These are phyloP conservation scores for Lichtheimia corymbifera DNA, from an alignment of 371 early-diverging fungal genomes.

Conservation along the genomic window DNA sequence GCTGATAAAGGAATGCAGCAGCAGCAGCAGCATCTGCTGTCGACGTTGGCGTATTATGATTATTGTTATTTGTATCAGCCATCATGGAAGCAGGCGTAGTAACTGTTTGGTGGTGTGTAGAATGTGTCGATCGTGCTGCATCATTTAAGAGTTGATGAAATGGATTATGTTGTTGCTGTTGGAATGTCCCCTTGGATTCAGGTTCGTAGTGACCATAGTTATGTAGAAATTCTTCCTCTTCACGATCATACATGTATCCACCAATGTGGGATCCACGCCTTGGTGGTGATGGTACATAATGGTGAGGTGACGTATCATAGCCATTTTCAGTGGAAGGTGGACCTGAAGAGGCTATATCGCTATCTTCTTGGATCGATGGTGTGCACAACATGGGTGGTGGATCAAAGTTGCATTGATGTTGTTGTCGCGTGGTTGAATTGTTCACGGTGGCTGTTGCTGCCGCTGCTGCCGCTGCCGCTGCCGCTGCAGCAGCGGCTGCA, in stretches of 20 bases:
- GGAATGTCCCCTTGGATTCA: too few species aligned
- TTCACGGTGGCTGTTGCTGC: conserved; percentile 4
- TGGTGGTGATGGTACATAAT: conserved; percentile 1
- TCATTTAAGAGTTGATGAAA: not conserved
- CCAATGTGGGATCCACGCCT: not conserved
- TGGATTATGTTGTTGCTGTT: not conserved
- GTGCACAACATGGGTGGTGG: conserved; percentile 6
- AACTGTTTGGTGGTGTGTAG: too few species aligned
- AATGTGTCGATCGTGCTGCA: too few species aligned
- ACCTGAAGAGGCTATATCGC: conserved; percentile 13
- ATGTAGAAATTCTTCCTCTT: conserved; percentile 2
- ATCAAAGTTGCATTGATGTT: too few species aligned
- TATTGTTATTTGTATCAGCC: not conserved
- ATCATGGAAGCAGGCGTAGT: too few species aligned
- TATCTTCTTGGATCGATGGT: conserved; percentile 9
- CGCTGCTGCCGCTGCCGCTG: conserved; percentile 9
- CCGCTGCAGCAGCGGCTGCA: conserved; percentile 12
- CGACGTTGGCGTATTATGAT: not conserved
- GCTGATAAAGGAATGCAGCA: conserved; percentile 3
- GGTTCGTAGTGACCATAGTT: not conserved
- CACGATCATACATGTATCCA: conserved; percentile 1
- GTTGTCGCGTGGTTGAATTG: too few species aligned
- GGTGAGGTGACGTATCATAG: conserved; percentile 3
- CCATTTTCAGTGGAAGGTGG: conserved; percentile 10
- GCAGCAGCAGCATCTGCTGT: not conserved